Evolutionary conservation across 2,329 filamentous ascomycete genomes (phyloP).

Genomic region (Chalara sp.): DNA sequence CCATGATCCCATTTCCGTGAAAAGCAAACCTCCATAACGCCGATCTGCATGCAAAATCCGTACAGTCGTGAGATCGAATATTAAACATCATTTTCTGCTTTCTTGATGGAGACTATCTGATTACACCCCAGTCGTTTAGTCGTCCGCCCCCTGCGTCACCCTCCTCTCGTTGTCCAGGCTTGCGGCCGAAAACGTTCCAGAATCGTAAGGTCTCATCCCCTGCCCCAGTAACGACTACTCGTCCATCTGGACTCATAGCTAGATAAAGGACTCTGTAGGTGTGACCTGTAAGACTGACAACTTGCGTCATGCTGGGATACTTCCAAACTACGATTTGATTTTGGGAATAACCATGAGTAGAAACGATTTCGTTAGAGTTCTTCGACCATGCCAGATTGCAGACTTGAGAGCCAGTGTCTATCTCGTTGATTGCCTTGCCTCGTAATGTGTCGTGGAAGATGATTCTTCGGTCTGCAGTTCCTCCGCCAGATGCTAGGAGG

Average conservation of each 20-base stretch:
- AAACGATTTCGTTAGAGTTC: slow-evolving; percentile 95
- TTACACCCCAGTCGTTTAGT: slow-evolving; percentile 76
- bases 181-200: slow-evolving; percentile 91
- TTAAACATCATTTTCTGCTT: too few species aligned
- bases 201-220: slow-evolving; percentile 94
- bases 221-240: slow-evolving; percentile 89
- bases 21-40: too few species aligned
- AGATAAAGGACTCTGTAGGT: slow-evolving; percentile 95
- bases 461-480: slow-evolving; percentile 91
- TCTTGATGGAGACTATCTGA: slow-evolving; percentile 43
- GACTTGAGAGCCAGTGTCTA: slow-evolving; percentile 97
- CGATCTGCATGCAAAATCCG: too few species aligned
- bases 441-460: slow-evolving; percentile 96
- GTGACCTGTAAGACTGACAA: slow-evolving; percentile 90
- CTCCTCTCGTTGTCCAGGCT: slow-evolving; percentile 61
- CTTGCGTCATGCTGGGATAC: slow-evolving; percentile 96
- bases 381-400: slow-evolving; percentile 97
- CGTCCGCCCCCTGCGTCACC: slow-evolving; percentile 56
- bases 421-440: slow-evolving; percentile 74
- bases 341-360: slow-evolving; percentile 93
- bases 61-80: too few species aligned
- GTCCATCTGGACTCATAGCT: slow-evolving; percentile 93
- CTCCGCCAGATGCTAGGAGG: slow-evolving; percentile 89
- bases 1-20: too few species aligned
- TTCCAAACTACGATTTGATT: slow-evolving; percentile 99